These are phyloP conservation scores for Leucaena leucocephala DNA, from an alignment of 306 rosid species.

Conservation along the genomic window DNA sequence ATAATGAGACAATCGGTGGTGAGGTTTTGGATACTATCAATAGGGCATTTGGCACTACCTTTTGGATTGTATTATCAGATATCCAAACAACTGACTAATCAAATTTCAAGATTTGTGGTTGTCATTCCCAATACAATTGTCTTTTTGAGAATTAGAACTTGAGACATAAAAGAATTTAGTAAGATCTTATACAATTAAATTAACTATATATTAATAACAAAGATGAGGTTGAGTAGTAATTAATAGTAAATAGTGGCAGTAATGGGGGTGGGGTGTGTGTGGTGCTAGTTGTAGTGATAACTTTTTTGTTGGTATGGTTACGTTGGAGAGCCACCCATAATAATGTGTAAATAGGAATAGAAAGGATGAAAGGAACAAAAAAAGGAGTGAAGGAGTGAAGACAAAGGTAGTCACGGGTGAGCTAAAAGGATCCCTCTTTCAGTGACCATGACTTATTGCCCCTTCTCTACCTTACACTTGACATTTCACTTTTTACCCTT, in stretches of 20 bases:
- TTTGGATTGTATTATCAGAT: no score
- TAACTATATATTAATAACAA: no score
- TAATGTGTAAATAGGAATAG: no score
- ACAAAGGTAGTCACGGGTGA: conserved; percentile 36
- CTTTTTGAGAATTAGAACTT: no score
- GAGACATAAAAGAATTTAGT: no score
- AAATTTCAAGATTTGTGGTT: no score
- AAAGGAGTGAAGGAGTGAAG: not conserved
- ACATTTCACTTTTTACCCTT: conserved; percentile 4
- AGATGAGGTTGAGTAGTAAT: not conserved
- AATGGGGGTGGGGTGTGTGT: not conserved
- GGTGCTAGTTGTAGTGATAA: not conserved
- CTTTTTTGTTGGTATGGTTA: conserved; percentile 32
- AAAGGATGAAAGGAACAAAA: no score
- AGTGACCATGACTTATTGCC: conserved; percentile 34
- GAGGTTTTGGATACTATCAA: not conserved
- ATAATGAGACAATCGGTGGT: not conserved
- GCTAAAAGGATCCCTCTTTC: conserved; percentile 5
- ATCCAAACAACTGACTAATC: no score
- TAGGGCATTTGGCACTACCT: no score
- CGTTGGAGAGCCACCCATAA: conserved; percentile 20
- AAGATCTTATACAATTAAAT: no score
- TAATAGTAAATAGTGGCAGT: not conserved
- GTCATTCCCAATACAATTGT: no score
- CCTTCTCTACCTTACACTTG: conserved; percentile 16